phyloP scores from a whole-genome alignment of 2,329 filamentous ascomycete species.

The Diaporthe sp. region DNA sequence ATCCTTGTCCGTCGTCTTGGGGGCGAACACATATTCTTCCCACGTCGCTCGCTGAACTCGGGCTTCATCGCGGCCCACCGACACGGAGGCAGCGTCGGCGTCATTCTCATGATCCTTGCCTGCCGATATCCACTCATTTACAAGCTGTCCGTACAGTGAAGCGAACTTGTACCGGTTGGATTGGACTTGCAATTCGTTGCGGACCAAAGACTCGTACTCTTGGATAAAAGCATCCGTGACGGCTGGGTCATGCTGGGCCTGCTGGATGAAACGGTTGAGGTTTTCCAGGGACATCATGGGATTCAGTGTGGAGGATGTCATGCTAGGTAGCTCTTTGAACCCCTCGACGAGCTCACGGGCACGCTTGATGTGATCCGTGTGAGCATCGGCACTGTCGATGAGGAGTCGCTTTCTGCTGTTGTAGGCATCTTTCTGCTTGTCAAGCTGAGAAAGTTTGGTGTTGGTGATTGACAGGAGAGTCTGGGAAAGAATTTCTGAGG shows the following conservation, averaged over 20 bases:
- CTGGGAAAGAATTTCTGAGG: constrained; percentile 56
- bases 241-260: constrained; percentile 63
- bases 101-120: constrained; percentile 45
- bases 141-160: constrained; percentile 63
- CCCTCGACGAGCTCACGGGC: constrained; percentile 48
- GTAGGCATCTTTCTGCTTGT: constrained; percentile 61
- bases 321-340: constrained; percentile 47
- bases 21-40: constrained; percentile 66
- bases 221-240: constrained; percentile 57
- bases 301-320: constrained; percentile 43
- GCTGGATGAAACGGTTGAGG: constrained; percentile 62
- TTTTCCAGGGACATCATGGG: constrained; percentile 50
- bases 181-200: constrained; percentile 57
- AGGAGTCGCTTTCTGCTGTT: constrained; percentile 56
- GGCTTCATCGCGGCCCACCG: constrained; percentile 63
- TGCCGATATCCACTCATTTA: constrained; percentile 62
- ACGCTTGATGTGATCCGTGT: constrained; percentile 43
- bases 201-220: constrained; percentile 59
- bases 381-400: constrained; percentile 43
- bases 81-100: constrained; percentile 52
- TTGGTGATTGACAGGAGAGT: constrained; percentile 65
- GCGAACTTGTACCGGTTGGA: constrained; percentile 66
- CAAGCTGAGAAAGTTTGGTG: constrained; percentile 67
- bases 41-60: constrained; percentile 62
- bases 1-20: constrained; percentile 54